These are phyloP conservation scores for Fusarium sp. DNA, from an alignment of 2,329 filamentous ascomycete genomes.

Conservation along the genomic window DNA sequence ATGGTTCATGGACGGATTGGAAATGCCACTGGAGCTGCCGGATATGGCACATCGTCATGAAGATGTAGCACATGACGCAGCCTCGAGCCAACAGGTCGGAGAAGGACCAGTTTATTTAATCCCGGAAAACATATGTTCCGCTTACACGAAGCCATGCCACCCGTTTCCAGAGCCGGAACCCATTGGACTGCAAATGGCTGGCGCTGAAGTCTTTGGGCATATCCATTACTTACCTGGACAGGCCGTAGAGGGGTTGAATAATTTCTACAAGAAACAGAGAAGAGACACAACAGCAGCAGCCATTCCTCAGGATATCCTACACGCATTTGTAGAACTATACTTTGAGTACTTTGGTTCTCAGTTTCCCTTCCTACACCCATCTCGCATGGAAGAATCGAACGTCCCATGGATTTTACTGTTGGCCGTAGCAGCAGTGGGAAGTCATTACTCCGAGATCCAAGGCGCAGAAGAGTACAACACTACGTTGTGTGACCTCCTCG, in stretches of 20 bases:
- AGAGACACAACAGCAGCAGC: accelerated
- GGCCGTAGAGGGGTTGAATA: background rate
- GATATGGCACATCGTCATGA: background rate
- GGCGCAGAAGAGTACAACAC: accelerated
- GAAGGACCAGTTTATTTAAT: accelerated
- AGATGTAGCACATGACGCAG: accelerated
- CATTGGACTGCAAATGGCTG: background rate
- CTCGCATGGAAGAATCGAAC: accelerated
- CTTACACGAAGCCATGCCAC: background rate
- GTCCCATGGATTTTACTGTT: accelerated
- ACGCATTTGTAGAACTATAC: background rate
- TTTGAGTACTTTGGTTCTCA: background rate
- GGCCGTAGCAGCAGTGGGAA: background rate
- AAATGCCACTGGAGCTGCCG: accelerated
- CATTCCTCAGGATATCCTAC: accelerated
- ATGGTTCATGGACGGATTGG: background rate
- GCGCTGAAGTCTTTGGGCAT: background rate
- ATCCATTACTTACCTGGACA: background rate
- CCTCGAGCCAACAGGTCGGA: accelerated
- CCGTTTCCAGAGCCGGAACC: background rate
- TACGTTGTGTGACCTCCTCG: background rate
- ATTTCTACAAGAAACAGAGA: background rate
- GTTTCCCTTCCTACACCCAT: background rate
- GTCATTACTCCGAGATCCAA: background rate
- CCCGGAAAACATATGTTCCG: accelerated